Evolutionary conservation across 495 filamentous ascomycete genomes (phyloP).

Genomic region (Hypoxylon rickii): DNA sequence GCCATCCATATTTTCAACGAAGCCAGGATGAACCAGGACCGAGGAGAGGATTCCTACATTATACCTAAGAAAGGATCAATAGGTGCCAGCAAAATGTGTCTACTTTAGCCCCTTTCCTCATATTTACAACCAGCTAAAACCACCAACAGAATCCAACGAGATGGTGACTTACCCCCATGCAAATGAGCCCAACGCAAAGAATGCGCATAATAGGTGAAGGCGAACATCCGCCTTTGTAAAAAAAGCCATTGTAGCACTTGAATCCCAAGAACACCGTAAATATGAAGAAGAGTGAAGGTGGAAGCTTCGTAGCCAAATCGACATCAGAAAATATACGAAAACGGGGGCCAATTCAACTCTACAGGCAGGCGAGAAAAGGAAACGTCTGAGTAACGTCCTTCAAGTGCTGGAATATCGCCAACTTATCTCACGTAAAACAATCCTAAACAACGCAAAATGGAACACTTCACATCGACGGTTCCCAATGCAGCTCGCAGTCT

Average conservation of each 20-base stretch:
- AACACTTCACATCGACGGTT: conserved; percentile 15
- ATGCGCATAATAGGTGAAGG: conserved; percentile 53
- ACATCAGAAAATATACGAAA: too few species aligned
- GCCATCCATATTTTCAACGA: conserved; percentile 47
- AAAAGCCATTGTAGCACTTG: conserved; percentile 12
- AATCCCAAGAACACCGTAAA: too few species aligned
- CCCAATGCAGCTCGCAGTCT: conserved; percentile 4
- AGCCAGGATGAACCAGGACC: conserved; percentile 59
- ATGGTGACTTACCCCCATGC: conserved; percentile 59
- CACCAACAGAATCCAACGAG: not conserved
- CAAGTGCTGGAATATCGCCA: conserved; percentile 1
- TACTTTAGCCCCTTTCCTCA: too few species aligned
- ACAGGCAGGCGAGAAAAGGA: not conserved
- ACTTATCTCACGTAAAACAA: conserved; percentile 12
- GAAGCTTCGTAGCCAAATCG: too few species aligned
- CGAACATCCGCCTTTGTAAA: conserved; percentile 47
- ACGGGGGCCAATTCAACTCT: too few species aligned
- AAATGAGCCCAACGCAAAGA: conserved; percentile 61
- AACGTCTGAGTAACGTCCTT: not conserved
- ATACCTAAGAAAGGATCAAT: conserved; percentile 52
- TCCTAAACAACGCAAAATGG: conserved; percentile 1
- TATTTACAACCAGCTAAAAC: too few species aligned
- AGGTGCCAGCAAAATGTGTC: too few species aligned
- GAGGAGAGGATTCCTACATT: conserved; percentile 62
- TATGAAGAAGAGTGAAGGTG: too few species aligned